These are phyloP conservation scores for Colletotrichum godetiae DNA, from an alignment of 2,329 filamentous ascomycete genomes.

Conservation along the genomic window DNA sequence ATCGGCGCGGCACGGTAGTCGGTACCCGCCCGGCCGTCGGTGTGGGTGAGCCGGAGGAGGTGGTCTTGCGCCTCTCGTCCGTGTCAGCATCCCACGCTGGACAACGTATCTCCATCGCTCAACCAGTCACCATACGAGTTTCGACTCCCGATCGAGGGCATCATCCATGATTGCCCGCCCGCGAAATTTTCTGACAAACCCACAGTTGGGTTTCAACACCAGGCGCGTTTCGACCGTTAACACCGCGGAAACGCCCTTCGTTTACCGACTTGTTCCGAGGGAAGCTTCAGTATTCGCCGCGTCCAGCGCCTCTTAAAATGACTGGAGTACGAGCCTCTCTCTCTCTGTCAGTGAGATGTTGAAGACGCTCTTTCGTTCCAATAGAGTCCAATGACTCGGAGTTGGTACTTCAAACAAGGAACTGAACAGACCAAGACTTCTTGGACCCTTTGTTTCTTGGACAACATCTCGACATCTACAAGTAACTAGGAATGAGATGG, in stretches of 20 bases:
- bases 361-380: not conserved
- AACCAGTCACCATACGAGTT: slow-evolving; percentile 12
- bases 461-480: not conserved
- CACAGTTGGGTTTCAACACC: slow-evolving; percentile 22
- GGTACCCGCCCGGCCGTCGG: slow-evolving; percentile 27
- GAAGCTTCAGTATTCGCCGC: not conserved
- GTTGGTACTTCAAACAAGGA: not conserved
- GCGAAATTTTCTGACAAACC: slow-evolving; percentile 19
- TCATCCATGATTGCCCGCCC: slow-evolving; percentile 18
- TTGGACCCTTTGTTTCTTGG: not conserved
- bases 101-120: slow-evolving; percentile 8
- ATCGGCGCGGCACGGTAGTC: slow-evolving; percentile 31
- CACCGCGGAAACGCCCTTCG: slow-evolving; percentile 16
- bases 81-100: not conserved
- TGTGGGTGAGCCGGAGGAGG: not conserved
- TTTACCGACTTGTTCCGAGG: slow-evolving; percentile 9
- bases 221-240: slow-evolving; percentile 14
- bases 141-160: not conserved
- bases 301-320: not conserved
- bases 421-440: not conserved
- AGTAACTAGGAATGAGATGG: not conserved
- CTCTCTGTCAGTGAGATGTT: not conserved
- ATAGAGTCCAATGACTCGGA: not conserved
- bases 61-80: not conserved
- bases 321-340: not conserved